Conservation (phyloP, 495 filamentous ascomycete genomes). For the Podospora comata region DNA sequence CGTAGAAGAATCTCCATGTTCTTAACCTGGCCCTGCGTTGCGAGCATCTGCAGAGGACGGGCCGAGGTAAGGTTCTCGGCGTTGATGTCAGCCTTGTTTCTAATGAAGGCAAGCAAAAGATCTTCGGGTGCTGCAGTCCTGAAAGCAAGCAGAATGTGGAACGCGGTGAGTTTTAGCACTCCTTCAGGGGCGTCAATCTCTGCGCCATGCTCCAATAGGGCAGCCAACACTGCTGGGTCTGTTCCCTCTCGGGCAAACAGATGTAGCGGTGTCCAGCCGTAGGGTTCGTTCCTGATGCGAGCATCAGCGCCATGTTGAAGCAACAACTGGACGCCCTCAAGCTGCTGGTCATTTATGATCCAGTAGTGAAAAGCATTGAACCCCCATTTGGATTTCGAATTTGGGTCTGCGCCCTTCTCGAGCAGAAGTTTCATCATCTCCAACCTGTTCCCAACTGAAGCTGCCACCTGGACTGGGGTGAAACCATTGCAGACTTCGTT, state of each 20-base stretch:
- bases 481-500: conserved; percentile 15
- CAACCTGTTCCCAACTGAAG: conserved; percentile 37
- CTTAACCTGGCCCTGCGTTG: conserved; percentile 11
- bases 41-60: conserved; percentile 16
- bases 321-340: conserved; percentile 7
- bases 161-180: neutral
- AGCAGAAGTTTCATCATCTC: conserved; percentile 51
- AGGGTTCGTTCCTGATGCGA: neutral
- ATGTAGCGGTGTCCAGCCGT: conserved; percentile 11
- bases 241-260: conserved; percentile 13
- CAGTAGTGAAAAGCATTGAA: conserved; percentile 9
- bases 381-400: conserved; percentile 17
- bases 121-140: conserved; percentile 1
- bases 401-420: conserved; percentile 46
- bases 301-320: conserved; percentile 18
- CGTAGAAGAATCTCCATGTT: conserved; percentile 19
- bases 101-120: conserved; percentile 19
- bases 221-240: conserved; percentile 12
- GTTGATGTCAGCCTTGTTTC: conserved; percentile 19
- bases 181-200: conserved; percentile 16
- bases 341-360: neutral
- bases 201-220: conserved; percentile 18
- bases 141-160: conserved; percentile 14
- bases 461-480: conserved; percentile 53
- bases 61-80: conserved; percentile 12